These are phyloP conservation scores for Starmerella roubikii DNA, from an alignment of 805 yeast genomes.

Conservation along the genomic window DNA sequence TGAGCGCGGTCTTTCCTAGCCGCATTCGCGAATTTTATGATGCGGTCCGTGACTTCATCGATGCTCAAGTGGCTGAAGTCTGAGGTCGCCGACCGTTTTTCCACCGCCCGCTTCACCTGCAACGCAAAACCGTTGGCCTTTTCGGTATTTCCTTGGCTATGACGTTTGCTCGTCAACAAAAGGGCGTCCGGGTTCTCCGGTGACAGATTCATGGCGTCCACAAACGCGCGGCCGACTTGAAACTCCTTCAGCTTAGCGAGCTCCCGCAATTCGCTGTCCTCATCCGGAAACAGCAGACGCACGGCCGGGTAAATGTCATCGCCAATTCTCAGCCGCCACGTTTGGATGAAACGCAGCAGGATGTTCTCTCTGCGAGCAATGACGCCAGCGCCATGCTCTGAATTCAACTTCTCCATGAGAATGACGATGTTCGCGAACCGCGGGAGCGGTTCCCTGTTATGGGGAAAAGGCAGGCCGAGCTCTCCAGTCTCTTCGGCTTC, in stretches of 20 bases:
- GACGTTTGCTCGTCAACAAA: conserved; percentile 28
- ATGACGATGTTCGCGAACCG: conserved; percentile 15
- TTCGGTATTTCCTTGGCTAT: background rate
- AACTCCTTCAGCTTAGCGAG: conserved; percentile 52
- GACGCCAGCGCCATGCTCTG: conserved; percentile 11
- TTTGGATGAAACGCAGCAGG: conserved; percentile 31
- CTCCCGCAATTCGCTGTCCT: conserved; percentile 38
- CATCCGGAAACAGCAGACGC: conserved; percentile 44
- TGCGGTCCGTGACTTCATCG: conserved; percentile 35
- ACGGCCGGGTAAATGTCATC: conserved; percentile 55
- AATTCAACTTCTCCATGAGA: conserved; percentile 10
- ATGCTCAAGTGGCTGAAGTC: conserved; percentile 31
- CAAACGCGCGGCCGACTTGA: conserved; percentile 38
- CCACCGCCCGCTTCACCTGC: conserved; percentile 37
- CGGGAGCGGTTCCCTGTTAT: conserved; percentile 15
- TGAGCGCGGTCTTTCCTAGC: conserved; percentile 30
- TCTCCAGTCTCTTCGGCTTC: conserved; percentile 11
- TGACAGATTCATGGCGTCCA: conserved; percentile 42
- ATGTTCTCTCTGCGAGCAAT: conserved; percentile 14
- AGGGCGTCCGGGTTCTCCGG: conserved; percentile 48
- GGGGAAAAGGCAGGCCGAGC: conserved; percentile 13
- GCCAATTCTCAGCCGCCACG: conserved; percentile 46
- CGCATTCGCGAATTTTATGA: conserved; percentile 33
- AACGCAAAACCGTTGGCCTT: conserved; percentile 37
- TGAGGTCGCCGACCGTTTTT: conserved; percentile 34